Base-by-base conservation (phyloP, 805 yeast genomes). In the Yamadazyma phyllophila region DNA sequence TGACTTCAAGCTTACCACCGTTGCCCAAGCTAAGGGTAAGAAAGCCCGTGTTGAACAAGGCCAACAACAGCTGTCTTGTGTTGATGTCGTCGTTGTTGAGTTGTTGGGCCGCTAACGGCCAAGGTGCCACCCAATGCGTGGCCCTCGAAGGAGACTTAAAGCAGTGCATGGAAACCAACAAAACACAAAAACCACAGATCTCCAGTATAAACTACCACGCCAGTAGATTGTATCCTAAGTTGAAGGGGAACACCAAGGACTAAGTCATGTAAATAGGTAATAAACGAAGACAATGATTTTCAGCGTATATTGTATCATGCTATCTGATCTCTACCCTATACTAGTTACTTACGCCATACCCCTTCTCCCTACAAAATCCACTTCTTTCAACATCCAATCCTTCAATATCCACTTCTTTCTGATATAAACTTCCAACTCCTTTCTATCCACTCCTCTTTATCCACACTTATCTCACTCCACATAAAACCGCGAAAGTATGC, bases 61-160 rank as follows among this genome's bases (percentile, higher is more conserved):
- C 74, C 46, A 78, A 87, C 39, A 82, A 84, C 55, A 82, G 88
- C 47, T 90, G 97, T 65, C 65, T 82, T 49, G 89, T 88, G 46
- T 69, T 85, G 52, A 87, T 91, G 91, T 83, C 94, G 1, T 83
- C 88, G 39, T 74, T 91, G 63, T 72, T 91, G 55, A 88, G 86
- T 74, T 91, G 98, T 70, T 91, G 98, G 98, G 95, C 97, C 2
- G 87, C 97, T 17, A 87, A 88, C 67, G 92, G 95, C 40, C 96
- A 89, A 65, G 91, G 94, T 49, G 71, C 84, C 16, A 69, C 75
- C 9, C 75, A 70, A 39, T 91, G 98, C 67, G 71, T 76, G 17
- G 72, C 70, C 7, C 66, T 88, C 39, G 95, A 85, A 59, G 62
- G 66, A 30, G 88, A 87, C 49, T 76, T 90, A 61, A 88, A 88